These are phyloP conservation scores for Aspergillus sp. DNA, from an alignment of 2,329 filamentous ascomycete species.

Conservation along the genomic window DNA sequence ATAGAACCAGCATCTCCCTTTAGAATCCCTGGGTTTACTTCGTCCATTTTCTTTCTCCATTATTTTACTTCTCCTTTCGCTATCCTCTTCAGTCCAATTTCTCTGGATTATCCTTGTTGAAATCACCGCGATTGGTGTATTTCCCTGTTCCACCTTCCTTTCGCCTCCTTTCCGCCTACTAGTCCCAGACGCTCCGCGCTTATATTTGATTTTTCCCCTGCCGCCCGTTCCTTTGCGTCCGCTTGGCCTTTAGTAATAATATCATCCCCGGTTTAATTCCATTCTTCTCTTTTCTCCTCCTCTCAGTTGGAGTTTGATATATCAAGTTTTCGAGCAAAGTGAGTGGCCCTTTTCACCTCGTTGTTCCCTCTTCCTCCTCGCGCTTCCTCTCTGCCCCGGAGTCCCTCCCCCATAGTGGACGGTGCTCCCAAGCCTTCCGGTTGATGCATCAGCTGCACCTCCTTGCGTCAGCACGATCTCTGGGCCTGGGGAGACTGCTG, in stretches of 20 bases:
- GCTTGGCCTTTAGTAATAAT: slow-evolving; percentile 16
- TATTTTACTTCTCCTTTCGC: slow-evolving; percentile 1
- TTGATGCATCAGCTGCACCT: slow-evolving; percentile 16
- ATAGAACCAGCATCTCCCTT: slow-evolving; percentile 1
- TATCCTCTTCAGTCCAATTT: slow-evolving; percentile 3
- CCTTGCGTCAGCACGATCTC: slow-evolving; percentile 22
- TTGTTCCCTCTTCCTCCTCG: neutral
- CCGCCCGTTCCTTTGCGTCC: slow-evolving; percentile 14
- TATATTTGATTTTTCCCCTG: slow-evolving; percentile 20
- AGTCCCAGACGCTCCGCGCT: slow-evolving; percentile 18
- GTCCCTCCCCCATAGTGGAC: neutral
- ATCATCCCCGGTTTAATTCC: slow-evolving; percentile 13
- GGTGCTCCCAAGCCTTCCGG: slow-evolving; percentile 2
- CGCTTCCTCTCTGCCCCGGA: neutral
- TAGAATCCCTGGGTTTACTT: neutral
- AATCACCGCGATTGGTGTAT: slow-evolving; percentile 13
- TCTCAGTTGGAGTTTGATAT: neutral
- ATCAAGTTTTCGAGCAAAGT: slow-evolving; percentile 11
- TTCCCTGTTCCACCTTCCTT: slow-evolving; percentile 19
- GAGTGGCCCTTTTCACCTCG: slow-evolving; percentile 6
- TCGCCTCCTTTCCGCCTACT: slow-evolving; percentile 25
- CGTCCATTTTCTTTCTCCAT: neutral
- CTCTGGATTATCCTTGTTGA: slow-evolving; percentile 1
- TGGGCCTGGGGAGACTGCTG: slow-evolving; percentile 3
- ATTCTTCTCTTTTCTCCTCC: slow-evolving; percentile 6